Evolutionary conservation across 345 rosid species (phyloP).

Genomic region (Rhizophora mangle): DNA sequence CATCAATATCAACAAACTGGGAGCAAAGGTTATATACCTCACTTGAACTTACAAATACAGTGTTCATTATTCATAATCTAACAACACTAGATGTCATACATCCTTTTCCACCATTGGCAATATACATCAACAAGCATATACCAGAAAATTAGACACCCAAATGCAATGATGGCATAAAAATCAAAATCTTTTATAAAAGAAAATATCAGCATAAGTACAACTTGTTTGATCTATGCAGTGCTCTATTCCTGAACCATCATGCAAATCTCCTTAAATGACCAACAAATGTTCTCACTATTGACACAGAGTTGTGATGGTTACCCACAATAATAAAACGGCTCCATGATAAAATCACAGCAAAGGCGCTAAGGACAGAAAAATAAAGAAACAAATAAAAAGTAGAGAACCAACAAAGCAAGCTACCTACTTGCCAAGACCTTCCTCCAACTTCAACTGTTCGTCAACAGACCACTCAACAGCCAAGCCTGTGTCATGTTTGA

Average conservation of each 20-base stretch:
- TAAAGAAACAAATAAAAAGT: background rate
- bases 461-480: constrained; percentile 80
- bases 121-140: background rate
- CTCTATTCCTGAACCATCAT: too few species aligned
- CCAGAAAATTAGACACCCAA: background rate
- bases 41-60: too few species aligned
- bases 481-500: constrained; percentile 52
- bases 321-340: background rate
- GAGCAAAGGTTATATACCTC: too few species aligned
- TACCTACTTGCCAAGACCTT: constrained; percentile 66
- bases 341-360: background rate
- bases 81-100: too few species aligned
- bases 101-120: too few species aligned
- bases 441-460: constrained; percentile 69
- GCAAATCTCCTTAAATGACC: too few species aligned
- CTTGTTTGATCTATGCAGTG: too few species aligned
- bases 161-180: background rate
- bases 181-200: background rate
- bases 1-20: too few species aligned
- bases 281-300: too few species aligned
- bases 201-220: background rate
- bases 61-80: too few species aligned
- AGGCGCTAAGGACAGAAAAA: background rate
- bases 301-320: too few species aligned
- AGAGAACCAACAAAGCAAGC: background rate